A percentile compares a stretch with the other conserved stretches of the same genome.
phyloP scores from a whole-genome alignment of 345 rosid species.

The Physaria fendleri region DNA sequence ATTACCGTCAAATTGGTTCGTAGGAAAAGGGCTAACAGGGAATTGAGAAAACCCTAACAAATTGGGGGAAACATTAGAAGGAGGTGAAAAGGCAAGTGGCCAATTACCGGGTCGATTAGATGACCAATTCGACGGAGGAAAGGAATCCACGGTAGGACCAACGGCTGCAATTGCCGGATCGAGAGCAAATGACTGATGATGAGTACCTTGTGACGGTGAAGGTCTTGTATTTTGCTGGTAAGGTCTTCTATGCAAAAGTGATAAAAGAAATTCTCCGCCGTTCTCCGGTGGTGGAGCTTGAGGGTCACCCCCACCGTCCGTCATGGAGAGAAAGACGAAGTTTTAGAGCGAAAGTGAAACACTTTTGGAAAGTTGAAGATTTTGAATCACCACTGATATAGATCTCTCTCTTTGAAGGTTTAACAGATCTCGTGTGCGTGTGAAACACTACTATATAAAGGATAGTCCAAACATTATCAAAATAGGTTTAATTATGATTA shows the following conservation, averaged over 20 bases:
- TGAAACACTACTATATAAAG: too few species aligned
- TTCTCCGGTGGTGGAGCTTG: constrained; percentile 37
- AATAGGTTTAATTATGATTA: too few species aligned
- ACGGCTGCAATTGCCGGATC: constrained; percentile 91
- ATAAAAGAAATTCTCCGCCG: constrained; percentile 78
- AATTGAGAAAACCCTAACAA: constrained; percentile 49
- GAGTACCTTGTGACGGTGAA: constrained; percentile 14
- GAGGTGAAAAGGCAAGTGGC: constrained; percentile 34
- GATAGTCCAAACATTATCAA: too few species aligned
- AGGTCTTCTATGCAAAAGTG: constrained; percentile 58
- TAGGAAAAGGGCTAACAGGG: constrained; percentile 23
- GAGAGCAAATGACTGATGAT: constrained; percentile 22
- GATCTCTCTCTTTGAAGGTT: neutral
- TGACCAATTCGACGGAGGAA: constrained; percentile 32
- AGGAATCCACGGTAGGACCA: constrained; percentile 43
- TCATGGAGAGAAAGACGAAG: constrained; percentile 29
- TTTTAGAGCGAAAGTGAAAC: neutral
- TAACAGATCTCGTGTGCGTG: neutral
- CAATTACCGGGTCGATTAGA: constrained; percentile 33
- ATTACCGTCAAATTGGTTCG: constrained; percentile 30
- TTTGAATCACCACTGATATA: neutral
- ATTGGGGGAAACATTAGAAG: constrained; percentile 38
- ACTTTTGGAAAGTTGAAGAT: constrained; percentile 9
- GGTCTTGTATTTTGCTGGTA: constrained; percentile 21
- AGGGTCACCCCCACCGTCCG: constrained; percentile 51